Evolutionary conservation across 2,329 filamentous ascomycete genomes (phyloP).

Genomic region (Ophiostoma montium): DNA sequence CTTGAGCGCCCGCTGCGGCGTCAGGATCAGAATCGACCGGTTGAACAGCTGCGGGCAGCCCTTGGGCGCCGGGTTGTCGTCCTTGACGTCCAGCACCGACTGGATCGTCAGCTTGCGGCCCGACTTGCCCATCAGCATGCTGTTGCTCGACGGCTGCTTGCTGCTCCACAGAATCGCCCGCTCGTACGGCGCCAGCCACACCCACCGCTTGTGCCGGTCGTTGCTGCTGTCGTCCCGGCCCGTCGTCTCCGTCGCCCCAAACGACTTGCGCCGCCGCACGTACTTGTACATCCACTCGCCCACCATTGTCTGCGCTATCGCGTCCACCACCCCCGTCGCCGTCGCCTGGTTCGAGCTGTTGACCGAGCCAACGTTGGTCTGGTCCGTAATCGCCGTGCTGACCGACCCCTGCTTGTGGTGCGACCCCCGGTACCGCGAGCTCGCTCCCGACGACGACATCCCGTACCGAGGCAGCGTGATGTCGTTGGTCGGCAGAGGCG

Average conservation of each 20-base stretch:
- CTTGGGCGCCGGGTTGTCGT: conserved; percentile 75
- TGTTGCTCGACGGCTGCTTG: conserved; percentile 83
- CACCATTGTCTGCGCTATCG: conserved; percentile 96
- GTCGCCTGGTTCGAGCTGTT: conserved; percentile 51
- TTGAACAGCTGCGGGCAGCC: conserved; percentile 58
- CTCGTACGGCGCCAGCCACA: conserved; percentile 96
- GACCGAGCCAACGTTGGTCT: conserved; percentile 33
- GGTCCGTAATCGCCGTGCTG: conserved; percentile 36
- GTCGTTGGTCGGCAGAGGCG: conserved; percentile 59
- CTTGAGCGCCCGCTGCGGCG: conserved; percentile 83
- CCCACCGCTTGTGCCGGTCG: conserved; percentile 89
- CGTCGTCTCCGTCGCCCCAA: conserved; percentile 58
- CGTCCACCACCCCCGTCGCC: conserved; percentile 74
- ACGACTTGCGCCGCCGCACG: conserved; percentile 75
- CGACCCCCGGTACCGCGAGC: conserved; percentile 23
- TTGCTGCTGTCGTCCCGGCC: conserved; percentile 57
- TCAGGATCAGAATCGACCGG: conserved; percentile 87
- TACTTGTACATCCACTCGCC: conserved; percentile 97
- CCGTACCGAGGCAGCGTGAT: conserved; percentile 42
- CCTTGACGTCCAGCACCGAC: conserved; percentile 92
- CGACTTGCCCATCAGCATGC: conserved; percentile 81
- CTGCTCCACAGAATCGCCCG: conserved; percentile 94
- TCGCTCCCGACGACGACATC: conserved; percentile 21
- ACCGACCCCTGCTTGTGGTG: conserved; percentile 46
- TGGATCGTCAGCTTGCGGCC: conserved; percentile 92